Percentiles rank a stretch among this genome's conserved stretches.
These are phyloP conservation scores for Fusarium nematophilum DNA, from an alignment of 2,329 filamentous ascomycete species.

Conservation along the genomic window DNA sequence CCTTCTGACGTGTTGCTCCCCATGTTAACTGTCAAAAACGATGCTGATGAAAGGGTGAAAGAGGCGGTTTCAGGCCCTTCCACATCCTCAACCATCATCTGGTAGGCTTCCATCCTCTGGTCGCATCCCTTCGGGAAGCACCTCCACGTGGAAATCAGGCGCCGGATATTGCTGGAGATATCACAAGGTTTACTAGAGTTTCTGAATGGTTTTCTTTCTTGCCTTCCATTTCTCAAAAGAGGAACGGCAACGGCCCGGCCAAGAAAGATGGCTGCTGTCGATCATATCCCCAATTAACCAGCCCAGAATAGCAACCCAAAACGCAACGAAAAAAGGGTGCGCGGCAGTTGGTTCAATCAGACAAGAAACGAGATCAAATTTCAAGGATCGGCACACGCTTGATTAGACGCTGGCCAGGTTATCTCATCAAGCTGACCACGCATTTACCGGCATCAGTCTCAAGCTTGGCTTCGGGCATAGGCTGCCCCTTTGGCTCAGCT, in stretches of 20 bases:
- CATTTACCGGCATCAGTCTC: too few species aligned
- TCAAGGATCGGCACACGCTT: not conserved
- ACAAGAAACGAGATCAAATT: not conserved
- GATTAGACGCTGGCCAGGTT: not conserved
- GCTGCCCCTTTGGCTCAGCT: not conserved
- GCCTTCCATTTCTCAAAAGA: not conserved
- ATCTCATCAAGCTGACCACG: too few species aligned
- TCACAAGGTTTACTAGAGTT: not conserved
- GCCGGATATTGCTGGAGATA: conserved; percentile 4
- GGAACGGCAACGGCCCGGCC: conserved; percentile 1
- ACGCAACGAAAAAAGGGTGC: not conserved
- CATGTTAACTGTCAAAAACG: too few species aligned
- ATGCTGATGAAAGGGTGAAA: not conserved
- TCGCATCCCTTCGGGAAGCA: not conserved
- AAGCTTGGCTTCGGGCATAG: too few species aligned
- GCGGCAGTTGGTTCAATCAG: conserved; percentile 1
- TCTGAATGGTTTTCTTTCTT: not conserved
- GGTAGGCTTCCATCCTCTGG: not conserved
- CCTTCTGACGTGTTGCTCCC: not conserved
- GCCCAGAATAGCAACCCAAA: not conserved
- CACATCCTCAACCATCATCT: not conserved
- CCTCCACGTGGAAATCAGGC: not conserved
- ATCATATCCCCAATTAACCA: not conserved
- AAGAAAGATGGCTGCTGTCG: not conserved
- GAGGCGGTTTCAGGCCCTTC: not conserved